Evolutionary conservation across 106 monocot genomes (phyloP).

Genomic region (Allium sativum): DNA sequence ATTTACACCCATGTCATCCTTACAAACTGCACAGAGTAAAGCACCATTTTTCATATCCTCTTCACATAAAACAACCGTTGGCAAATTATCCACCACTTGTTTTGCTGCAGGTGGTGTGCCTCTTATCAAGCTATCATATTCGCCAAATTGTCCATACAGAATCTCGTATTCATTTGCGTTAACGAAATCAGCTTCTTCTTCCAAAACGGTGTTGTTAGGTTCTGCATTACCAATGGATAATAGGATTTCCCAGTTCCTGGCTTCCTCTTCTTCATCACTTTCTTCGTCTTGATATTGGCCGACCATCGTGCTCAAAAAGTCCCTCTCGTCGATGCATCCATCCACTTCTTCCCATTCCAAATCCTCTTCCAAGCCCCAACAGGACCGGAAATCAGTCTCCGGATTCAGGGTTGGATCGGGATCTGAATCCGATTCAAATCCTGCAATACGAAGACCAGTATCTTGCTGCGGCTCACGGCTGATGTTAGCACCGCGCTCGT

Average conservation of each 20-base stretch:
- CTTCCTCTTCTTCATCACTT: conserved; percentile 12
- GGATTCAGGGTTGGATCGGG: conserved; percentile 43
- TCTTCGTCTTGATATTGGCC: background rate
- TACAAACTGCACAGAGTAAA: conserved; percentile 62
- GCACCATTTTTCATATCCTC: conserved; percentile 26
- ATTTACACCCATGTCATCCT: conserved; percentile 39
- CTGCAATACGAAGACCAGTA: background rate
- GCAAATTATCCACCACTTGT: conserved; percentile 50
- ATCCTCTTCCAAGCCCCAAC: conserved; percentile 26
- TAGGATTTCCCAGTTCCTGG: conserved; percentile 70
- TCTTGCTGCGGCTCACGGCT: background rate
- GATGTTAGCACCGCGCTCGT: background rate
- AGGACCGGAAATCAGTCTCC: conserved; percentile 31
- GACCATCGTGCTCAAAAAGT: background rate
- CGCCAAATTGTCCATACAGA: conserved; percentile 55
- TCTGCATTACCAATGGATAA: conserved; percentile 16
- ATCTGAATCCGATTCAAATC: conserved; percentile 29
- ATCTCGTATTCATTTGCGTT: conserved; percentile 51
- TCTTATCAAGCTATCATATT: conserved; percentile 30
- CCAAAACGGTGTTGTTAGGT: conserved; percentile 13
- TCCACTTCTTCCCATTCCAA: conserved; percentile 88
- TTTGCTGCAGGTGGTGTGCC: conserved; percentile 59
- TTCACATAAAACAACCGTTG: conserved; percentile 32
- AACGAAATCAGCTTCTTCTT: conserved; percentile 43
- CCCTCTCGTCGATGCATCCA: conserved; percentile 18